Percentiles rank a stretch among this genome's conserved stretches.
Evolutionary conservation across 441 rosid genomes (phyloP).

Genomic region (Populus trichocarpa): DNA sequence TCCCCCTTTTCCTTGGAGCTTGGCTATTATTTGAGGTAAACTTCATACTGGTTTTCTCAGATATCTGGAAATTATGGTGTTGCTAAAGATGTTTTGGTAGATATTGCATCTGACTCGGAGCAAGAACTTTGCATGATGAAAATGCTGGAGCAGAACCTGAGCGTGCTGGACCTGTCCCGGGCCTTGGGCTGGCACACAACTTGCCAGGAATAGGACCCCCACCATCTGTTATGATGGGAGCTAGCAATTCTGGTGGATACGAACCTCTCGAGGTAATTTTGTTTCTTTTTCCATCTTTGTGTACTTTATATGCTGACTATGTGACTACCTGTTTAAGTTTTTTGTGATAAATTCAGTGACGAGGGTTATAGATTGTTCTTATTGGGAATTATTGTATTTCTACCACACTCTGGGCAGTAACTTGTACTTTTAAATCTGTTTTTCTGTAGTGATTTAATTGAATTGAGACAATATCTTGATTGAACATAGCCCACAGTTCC

Average conservation of each 20-base stretch:
- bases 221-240: constrained; percentile 28
- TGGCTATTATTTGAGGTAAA: constrained; percentile 9
- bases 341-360: neutral
- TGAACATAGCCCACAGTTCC: neutral
- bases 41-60: constrained; percentile 24
- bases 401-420: neutral
- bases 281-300: neutral
- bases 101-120: constrained; percentile 53
- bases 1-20: constrained; percentile 1
- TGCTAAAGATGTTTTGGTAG: constrained; percentile 60
- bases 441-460: neutral
- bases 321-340: neutral
- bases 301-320: neutral
- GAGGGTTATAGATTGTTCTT: neutral
- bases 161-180: constrained; percentile 31
- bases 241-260: constrained; percentile 35
- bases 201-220: constrained; percentile 31
- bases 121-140: constrained; percentile 50
- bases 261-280: constrained; percentile 40
- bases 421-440: neutral
- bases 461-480: neutral
- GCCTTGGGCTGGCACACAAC: constrained; percentile 35
- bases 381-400: neutral
- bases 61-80: constrained; percentile 50
- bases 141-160: constrained; percentile 38